A percentile compares a stretch with the other conserved stretches of the same genome.
phyloP scores from a whole-genome alignment of 1,284 basidiomycete species.

The Veloboletus limbatus region DNA sequence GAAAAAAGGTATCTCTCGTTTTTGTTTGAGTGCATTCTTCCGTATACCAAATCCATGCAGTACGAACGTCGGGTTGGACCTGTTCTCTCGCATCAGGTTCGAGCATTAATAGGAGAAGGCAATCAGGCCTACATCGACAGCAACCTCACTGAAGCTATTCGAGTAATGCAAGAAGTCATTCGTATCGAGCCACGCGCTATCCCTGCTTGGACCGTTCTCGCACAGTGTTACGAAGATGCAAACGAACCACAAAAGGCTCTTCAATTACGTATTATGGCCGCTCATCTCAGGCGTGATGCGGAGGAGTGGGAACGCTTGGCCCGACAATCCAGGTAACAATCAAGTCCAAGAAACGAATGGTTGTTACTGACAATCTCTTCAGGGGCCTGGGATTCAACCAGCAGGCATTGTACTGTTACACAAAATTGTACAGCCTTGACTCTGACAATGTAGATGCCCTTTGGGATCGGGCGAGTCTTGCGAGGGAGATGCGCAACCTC shows the following conservation, averaged over 20 bases:
- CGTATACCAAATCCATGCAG: too few relatives aligned
- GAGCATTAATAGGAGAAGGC: conserved; percentile 78
- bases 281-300: conserved; percentile 80
- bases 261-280: conserved; percentile 86
- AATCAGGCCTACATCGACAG: conserved; percentile 84
- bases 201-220: conserved; percentile 85
- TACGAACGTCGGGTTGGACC: conserved; percentile 45
- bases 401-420: conserved; percentile 90
- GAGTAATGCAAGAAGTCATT: conserved; percentile 88
- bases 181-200: conserved; percentile 87
- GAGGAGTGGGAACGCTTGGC: conserved; percentile 89
- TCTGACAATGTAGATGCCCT: conserved; percentile 81
- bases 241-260: conserved; percentile 70
- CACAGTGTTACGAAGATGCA: conserved; percentile 73
- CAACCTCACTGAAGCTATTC: conserved; percentile 67
- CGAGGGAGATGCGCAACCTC: conserved; percentile 73
- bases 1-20: conserved; percentile 43
- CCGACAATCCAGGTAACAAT: conserved; percentile 60
- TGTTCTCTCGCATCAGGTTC: conserved; percentile 78
- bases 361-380: conserved; percentile 51
- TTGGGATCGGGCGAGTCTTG: conserved; percentile 87
- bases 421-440: conserved; percentile 80
- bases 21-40: conserved; percentile 29
- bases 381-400: conserved; percentile 72
- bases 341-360: background rate